Base-by-base conservation (phyloP, 768 basidiomycete genomes). In the Russula earlei region DNA sequence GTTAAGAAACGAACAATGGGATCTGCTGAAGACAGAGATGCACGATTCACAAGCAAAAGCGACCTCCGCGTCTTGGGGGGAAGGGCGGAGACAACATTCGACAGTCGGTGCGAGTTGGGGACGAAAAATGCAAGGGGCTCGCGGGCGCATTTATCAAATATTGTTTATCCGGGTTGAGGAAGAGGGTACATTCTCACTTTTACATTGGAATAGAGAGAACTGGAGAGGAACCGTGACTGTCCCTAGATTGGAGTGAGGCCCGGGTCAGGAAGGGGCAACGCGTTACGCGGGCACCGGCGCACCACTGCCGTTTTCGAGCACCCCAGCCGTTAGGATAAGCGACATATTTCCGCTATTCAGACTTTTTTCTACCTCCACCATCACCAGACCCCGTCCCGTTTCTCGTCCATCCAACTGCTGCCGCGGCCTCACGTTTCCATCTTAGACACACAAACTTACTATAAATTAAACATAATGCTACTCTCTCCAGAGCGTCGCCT, bases 401-500 rank as follows among this genome's bases (percentile, higher is more conserved):
- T 52, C 51, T 44, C 45, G 52, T 33, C 34, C 48, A 59, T 46
- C 48, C 53, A 38, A 27, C 37, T 54, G 44, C 56, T 48, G 51
- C 56, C 52, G 56, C 52, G 46, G 46, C 57, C 49, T 60, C 17
- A 47, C 50, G 38, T 48, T 63, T 31, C 52, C 58, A 44, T 54
- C 49, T 57, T 57, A 52, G 38, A 54, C 41, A 53, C 42, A 52
- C 22, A 51, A 14, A 41, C 25, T 25, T 58, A 43, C 53, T 63
- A 61, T 58, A 62, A 54, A 61, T 54, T 55, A 49, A 3, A 57
- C 51, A 62, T 59, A 58, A 64, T 64, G 63, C 38, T 58, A 22
- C 57, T 63, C 59, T 61, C 59, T 50, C 62, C 62, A 56, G 56
- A 61, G 31, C 61, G 62, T 45, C 59, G 54, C 38, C 60, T 55